Conservation (phyloP, 176 grass and related monocot genomes). For the Tuctoria greenei region DNA sequence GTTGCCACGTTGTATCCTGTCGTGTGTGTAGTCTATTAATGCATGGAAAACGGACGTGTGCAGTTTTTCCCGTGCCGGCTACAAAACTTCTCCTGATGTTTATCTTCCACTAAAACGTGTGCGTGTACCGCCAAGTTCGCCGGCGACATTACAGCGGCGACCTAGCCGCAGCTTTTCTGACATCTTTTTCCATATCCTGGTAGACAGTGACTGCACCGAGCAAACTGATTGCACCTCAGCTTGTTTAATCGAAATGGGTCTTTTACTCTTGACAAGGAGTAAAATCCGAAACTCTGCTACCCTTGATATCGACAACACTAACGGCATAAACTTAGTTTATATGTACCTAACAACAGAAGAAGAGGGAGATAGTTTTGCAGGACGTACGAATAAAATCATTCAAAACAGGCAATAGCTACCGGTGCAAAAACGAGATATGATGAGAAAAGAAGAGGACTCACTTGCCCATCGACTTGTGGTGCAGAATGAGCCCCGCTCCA, state of each 20-base stretch:
- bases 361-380: neutral
- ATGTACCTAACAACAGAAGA: neutral
- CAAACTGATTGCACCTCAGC: neutral
- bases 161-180: too few relatives aligned
- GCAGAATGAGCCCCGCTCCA: slow-evolving; percentile 81
- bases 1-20: too few relatives aligned
- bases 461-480: slow-evolving; percentile 95
- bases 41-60: too few relatives aligned
- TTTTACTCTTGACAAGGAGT: slow-evolving; percentile 7
- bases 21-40: too few relatives aligned
- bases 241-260: neutral
- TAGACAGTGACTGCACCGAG: neutral
- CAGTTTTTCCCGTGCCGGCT: too few relatives aligned
- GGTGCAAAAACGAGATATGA: neutral
- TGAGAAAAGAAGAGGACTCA: slow-evolving; percentile 40
- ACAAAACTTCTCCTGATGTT: too few relatives aligned
- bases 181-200: neutral
- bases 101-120: too few relatives aligned
- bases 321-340: neutral
- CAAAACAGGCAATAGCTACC: neutral
- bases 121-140: too few relatives aligned
- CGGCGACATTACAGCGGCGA: too few relatives aligned
- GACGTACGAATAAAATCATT: neutral
- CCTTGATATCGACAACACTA: neutral
- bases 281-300: neutral